Percentiles rank a stretch among this genome's conserved stretches.
These are phyloP conservation scores for Moesziomyces antarcticus DNA, from an alignment of 1,284 basidiomycete species.

Conservation along the genomic window DNA sequence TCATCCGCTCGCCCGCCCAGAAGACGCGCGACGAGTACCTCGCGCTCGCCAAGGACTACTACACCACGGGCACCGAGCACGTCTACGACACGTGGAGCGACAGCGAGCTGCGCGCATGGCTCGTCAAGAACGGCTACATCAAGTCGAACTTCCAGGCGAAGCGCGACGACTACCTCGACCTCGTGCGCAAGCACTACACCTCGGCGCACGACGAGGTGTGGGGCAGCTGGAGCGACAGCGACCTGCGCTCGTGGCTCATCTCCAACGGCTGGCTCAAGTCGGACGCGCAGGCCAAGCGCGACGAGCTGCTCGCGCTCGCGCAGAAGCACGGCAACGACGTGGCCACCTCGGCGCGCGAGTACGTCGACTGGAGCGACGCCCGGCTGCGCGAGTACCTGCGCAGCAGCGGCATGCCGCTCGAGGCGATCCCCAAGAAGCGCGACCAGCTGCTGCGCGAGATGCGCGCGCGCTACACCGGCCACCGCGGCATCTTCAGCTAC, in stretches of 20 bases:
- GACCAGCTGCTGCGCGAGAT: slow-evolving; percentile 63
- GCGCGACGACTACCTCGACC: slow-evolving; percentile 54
- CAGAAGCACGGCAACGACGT: slow-evolving; percentile 54
- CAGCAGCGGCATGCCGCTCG: slow-evolving; percentile 50
- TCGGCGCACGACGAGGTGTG: slow-evolving; percentile 48
- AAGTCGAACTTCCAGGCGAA: slow-evolving; percentile 56
- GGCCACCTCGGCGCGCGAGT: slow-evolving; percentile 53
- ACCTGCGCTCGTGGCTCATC: slow-evolving; percentile 60
- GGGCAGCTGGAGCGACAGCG: slow-evolving; percentile 61
- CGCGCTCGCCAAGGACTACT: slow-evolving; percentile 59
- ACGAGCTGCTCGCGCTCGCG: slow-evolving; percentile 57
- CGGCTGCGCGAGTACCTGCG: slow-evolving; percentile 59
- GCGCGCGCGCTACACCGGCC: slow-evolving; percentile 61
- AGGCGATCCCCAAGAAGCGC: slow-evolving; percentile 56
- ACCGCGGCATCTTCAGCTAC: slow-evolving; percentile 51
- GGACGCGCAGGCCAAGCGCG: slow-evolving; percentile 55
- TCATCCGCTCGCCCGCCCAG: slow-evolving; percentile 52
- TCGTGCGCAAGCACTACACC: slow-evolving; percentile 57
- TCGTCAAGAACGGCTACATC: slow-evolving; percentile 58
- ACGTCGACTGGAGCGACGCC: slow-evolving; percentile 63
- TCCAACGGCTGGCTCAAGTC: slow-evolving; percentile 56
- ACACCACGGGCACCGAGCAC: slow-evolving; percentile 54
- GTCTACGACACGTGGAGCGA: slow-evolving; percentile 64
- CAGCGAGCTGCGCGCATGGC: slow-evolving; percentile 58
- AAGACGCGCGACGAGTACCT: slow-evolving; percentile 63